Evolutionary conservation across 208 protist genomes (phyloP).

Genomic region (Leishmania braziliensis): DNA sequence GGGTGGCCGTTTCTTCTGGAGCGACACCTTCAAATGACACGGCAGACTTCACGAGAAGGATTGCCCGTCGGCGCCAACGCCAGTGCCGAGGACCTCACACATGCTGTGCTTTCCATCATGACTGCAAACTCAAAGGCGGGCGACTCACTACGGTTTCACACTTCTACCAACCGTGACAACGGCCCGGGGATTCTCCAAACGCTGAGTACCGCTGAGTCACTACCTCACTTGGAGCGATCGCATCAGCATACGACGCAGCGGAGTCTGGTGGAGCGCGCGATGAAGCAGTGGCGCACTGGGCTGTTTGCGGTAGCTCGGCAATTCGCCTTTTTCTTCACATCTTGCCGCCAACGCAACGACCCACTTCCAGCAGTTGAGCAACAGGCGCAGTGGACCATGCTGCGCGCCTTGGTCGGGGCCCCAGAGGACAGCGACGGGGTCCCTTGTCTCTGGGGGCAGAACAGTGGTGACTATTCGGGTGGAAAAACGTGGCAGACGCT

Average conservation of each 20-base stretch:
- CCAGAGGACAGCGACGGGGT: slow-evolving; percentile 20
- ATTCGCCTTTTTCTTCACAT: slow-evolving; percentile 25
- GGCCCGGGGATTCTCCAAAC: neutral
- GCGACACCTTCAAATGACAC: slow-evolving; percentile 6
- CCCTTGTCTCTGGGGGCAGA: slow-evolving; percentile 24
- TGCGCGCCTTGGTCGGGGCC: slow-evolving; percentile 21
- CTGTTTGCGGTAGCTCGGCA: slow-evolving; percentile 29
- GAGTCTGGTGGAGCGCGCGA: slow-evolving; percentile 15
- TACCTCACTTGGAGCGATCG: neutral
- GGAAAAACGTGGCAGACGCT: slow-evolving; percentile 23
- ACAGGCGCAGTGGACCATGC: slow-evolving; percentile 24
- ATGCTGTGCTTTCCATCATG: slow-evolving; percentile 12
- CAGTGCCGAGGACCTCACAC: neutral
- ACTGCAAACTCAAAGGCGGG: neutral
- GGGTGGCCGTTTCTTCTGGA: slow-evolving; percentile 26
- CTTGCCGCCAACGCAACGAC: neutral
- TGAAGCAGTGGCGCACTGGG: slow-evolving; percentile 10
- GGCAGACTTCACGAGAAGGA: neutral
- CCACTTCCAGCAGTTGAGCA: slow-evolving; percentile 14
- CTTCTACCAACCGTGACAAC: neutral
- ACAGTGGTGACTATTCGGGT: neutral
- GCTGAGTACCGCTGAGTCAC: neutral
- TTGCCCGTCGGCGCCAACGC: neutral
- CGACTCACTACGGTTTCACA: neutral
- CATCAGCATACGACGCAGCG: slow-evolving; percentile 11